These are phyloP conservation scores for Stromatinia cepivora DNA, from an alignment of 2,329 filamentous ascomycete genomes.

Conservation along the genomic window DNA sequence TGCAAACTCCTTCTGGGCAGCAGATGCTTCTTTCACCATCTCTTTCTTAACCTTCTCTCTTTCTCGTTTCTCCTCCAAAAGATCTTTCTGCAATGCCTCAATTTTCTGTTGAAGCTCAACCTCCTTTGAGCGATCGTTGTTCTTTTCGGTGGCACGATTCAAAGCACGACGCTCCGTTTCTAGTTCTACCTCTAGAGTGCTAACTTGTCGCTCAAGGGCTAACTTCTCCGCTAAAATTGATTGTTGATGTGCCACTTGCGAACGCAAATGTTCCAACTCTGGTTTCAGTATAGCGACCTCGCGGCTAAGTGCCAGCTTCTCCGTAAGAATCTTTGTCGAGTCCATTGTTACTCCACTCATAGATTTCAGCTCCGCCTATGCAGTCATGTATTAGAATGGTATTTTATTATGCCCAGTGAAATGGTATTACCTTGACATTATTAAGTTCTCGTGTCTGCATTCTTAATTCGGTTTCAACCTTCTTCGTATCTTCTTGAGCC, in stretches of 20 bases:
- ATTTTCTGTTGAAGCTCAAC: slow-evolving; percentile 45
- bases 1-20: slow-evolving; percentile 42
- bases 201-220: slow-evolving; percentile 74
- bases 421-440: slow-evolving; percentile 51
- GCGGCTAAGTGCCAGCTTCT: slow-evolving; percentile 61
- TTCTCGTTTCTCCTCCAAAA: slow-evolving; percentile 40
- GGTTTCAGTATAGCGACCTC: slow-evolving; percentile 59
- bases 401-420: not conserved
- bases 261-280: slow-evolving; percentile 61
- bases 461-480: slow-evolving; percentile 47
- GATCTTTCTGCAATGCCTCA: slow-evolving; percentile 43
- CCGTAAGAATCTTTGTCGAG: slow-evolving; percentile 66
- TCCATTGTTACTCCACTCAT: slow-evolving; percentile 67
- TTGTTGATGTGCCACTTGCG: slow-evolving; percentile 62
- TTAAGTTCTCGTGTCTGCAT: slow-evolving; percentile 55
- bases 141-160: slow-evolving; percentile 54
- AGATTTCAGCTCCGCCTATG: slow-evolving; percentile 68
- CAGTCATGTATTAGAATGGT: slow-evolving; percentile 6
- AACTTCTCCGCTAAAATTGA: slow-evolving; percentile 75
- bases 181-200: slow-evolving; percentile 74
- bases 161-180: slow-evolving; percentile 76
- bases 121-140: slow-evolving; percentile 45
- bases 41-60: slow-evolving; percentile 35
- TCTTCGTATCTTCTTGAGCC: slow-evolving; percentile 44
- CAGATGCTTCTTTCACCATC: slow-evolving; percentile 43